Evolutionary conservation across 2,329 filamentous ascomycete genomes (phyloP), one percentile per base, ranked within the genome.

Genomic region (Botrytis porri): DNA sequence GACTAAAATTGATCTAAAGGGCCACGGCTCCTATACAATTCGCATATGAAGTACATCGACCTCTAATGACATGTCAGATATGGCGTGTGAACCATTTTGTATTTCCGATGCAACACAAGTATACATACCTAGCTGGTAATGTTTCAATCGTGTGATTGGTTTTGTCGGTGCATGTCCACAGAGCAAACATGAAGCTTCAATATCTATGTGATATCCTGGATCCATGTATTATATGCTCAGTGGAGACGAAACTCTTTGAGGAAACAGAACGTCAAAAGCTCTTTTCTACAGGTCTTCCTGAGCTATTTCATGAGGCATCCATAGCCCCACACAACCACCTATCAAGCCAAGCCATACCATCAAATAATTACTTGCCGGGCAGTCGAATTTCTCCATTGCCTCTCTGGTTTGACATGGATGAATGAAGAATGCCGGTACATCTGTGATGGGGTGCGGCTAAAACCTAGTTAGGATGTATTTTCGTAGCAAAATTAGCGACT

Each of bases 391-490:
- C 77, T 85, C 85, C 87, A 98, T 92, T 70, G 93, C 92, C 76
- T 95, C 92, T 72, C 92, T 92, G 14, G 96, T 93, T 81, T 93
- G 89, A 83, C 96, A 98, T 37, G 96, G 95, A 83, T 99, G 96
- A 78, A 98, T 87, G 82, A 97, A 98, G 82, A 95, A 98, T 67
- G 90, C 88, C 59, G 94, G 93, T 73, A 90, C 82, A 70, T 92
- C 92, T 73, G 90, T 93, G 74, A 93, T 83, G 70, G 96, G 95
- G 85, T 98, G 94, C 82, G 78, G 79, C 80, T 82, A 69, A 41
- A 32, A 54, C 41, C 41, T 61, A 51, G 74, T 71, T 75, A 73
- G 39, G 71, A 60, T 41, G 43, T 48, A 14, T 63, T 25, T 51
- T 48, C 4, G 20, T 29, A 59, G 43, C 35, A 54, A 22, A 25